phyloP scores from a whole-genome alignment of 495 filamentous ascomycete species.

The Delitschia confertaspora region DNA sequence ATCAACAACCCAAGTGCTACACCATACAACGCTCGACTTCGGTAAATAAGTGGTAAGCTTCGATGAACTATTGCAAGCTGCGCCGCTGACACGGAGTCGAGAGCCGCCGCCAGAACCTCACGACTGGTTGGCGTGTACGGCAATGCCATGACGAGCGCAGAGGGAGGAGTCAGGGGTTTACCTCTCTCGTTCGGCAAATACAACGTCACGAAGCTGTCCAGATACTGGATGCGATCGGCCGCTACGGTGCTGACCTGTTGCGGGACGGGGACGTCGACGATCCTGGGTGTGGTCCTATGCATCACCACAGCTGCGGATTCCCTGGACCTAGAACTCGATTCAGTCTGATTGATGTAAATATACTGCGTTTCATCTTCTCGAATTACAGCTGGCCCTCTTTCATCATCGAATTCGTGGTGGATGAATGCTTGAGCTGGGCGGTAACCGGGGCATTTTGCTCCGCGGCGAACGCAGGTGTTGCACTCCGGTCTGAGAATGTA shows the following conservation, averaged over 20 bases:
- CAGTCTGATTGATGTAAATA: constrained; percentile 6
- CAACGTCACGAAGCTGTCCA: constrained; percentile 8
- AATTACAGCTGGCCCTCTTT: constrained; percentile 9
- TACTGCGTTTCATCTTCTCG: constrained; percentile 20
- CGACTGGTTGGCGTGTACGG: constrained; percentile 4
- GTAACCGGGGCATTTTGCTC: constrained; percentile 20
- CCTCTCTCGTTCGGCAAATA: constrained; percentile 14
- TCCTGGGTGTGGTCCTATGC: too few relatives aligned
- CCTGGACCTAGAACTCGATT: too few relatives aligned
- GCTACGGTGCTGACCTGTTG: constrained; percentile 13
- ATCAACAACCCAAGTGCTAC: constrained; percentile 14
- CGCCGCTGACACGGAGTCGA: constrained; percentile 18
- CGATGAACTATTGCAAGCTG: constrained; percentile 16
- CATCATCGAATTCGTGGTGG: constrained; percentile 12
- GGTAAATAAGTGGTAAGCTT: constrained; percentile 15
- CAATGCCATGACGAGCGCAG: constrained; percentile 18
- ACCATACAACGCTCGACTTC: constrained; percentile 15
- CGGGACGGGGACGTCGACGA: constrained; percentile 7
- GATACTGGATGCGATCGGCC: constrained; percentile 17
- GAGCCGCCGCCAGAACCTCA: constrained; percentile 6
- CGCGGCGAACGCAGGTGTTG: constrained; percentile 17
- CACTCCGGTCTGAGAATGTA: too few relatives aligned
- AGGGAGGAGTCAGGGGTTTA: constrained; percentile 16
- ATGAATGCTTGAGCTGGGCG: constrained; percentile 16
- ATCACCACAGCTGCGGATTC: too few relatives aligned